Evolutionary conservation across 768 basidiomycete genomes (phyloP).

Genomic region (Pleurotus sapidus): DNA sequence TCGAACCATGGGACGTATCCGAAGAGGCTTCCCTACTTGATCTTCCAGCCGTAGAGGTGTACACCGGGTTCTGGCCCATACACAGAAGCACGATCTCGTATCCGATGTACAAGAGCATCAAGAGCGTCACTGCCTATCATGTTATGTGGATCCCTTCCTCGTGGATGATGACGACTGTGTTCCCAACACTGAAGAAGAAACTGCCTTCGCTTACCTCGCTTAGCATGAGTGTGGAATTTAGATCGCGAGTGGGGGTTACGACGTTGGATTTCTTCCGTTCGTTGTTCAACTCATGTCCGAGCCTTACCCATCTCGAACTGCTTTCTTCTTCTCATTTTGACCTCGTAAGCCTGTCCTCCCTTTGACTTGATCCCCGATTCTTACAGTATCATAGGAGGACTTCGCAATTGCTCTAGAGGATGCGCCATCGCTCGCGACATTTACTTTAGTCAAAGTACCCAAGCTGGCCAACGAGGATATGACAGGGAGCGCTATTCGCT

Average conservation of each 20-base stretch:
- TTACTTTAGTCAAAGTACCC: slow-evolving; percentile 1
- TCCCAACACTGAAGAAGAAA: slow-evolving; percentile 58
- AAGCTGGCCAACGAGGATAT: background rate
- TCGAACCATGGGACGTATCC: background rate
- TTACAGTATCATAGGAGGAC: background rate
- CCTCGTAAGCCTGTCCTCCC: slow-evolving; percentile 41
- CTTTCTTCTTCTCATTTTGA: slow-evolving; percentile 68
- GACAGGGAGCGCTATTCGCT: background rate
- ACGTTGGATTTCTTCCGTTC: slow-evolving; percentile 64
- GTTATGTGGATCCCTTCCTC: slow-evolving; percentile 8
- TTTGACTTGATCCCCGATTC: background rate
- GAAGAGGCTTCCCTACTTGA: slow-evolving; percentile 50
- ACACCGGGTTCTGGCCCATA: slow-evolving; percentile 55
- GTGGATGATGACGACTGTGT: slow-evolving; percentile 57
- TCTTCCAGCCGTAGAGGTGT: slow-evolving; percentile 37
- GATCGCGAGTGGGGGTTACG: slow-evolving; percentile 62
- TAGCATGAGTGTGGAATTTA: slow-evolving; percentile 64
- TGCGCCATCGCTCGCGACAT: background rate
- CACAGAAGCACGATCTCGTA: slow-evolving; percentile 41
- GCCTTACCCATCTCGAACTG: slow-evolving; percentile 53
- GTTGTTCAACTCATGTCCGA: slow-evolving; percentile 63
- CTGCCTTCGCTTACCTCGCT: slow-evolving; percentile 55
- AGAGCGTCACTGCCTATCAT: slow-evolving; percentile 6
- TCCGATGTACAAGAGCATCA: slow-evolving; percentile 5
- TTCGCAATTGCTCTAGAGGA: background rate